These are phyloP conservation scores for Solanum ossicruentum DNA, from an alignment of 257 asterid genomes.

Conservation along the genomic window DNA sequence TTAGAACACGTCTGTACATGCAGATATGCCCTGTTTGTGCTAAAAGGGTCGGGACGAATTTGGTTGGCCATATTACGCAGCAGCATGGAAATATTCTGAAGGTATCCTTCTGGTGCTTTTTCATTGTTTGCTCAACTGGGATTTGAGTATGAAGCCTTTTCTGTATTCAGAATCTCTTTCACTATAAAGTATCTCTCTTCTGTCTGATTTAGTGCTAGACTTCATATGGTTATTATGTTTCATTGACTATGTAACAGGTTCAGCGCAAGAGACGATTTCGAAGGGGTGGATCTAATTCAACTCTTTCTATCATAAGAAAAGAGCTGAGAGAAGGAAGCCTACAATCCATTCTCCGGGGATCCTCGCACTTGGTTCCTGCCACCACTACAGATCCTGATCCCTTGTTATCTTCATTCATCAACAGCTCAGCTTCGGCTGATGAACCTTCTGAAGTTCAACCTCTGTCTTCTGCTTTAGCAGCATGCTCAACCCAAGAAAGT, in stretches of 20 bases:
- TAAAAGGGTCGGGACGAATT: background rate
- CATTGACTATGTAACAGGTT: conserved; percentile 48
- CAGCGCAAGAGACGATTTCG: conserved; percentile 64
- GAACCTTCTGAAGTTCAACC: conserved; percentile 26
- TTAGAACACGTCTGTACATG: background rate
- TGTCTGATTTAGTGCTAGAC: background rate
- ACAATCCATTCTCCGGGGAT: conserved; percentile 47
- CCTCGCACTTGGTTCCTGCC: conserved; percentile 30
- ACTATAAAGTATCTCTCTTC: background rate
- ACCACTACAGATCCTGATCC: conserved; percentile 51
- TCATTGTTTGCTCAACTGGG: background rate
- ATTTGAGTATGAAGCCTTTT: background rate
- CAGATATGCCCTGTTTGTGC: background rate
- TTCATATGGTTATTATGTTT: background rate
- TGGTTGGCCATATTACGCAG: conserved; percentile 1
- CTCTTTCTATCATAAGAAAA: conserved; percentile 37
- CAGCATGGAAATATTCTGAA: background rate
- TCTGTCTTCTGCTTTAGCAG: conserved; percentile 16
- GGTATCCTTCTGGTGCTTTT: background rate
- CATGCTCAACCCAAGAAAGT: conserved; percentile 10
- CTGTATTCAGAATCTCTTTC: background rate
- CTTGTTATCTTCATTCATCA: conserved; percentile 52
- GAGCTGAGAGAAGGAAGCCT: conserved; percentile 67
- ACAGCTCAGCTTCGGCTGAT: conserved; percentile 32
- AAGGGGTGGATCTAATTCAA: conserved; percentile 36